Evolutionary conservation across 108 stramenopile genomes (phyloP).

Genomic region (Pseudonitzschia multistriata): DNA sequence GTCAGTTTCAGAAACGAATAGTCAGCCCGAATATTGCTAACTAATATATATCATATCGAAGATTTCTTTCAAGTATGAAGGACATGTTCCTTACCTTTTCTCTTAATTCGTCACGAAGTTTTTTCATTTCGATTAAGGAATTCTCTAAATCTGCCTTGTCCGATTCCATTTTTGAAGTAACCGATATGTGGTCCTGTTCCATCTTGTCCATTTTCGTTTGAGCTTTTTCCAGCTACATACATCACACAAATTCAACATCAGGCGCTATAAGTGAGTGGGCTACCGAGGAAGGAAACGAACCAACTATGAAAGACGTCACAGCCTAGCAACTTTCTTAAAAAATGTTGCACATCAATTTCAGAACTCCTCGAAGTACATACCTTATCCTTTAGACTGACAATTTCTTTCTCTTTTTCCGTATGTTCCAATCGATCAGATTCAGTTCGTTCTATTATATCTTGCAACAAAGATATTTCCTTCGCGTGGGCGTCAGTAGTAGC

Average conservation of each 20-base stretch:
- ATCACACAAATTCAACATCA: background rate
- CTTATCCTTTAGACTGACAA: no score
- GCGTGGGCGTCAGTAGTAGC: background rate
- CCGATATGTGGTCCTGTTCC: background rate
- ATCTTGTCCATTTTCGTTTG: background rate
- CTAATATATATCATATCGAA: background rate
- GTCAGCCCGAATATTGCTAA: background rate
- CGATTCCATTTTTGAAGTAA: background rate
- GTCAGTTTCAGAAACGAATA: no score
- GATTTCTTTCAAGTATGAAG: background rate
- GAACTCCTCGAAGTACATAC: background rate
- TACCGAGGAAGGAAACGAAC: background rate
- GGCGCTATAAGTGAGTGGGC: background rate
- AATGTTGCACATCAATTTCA: background rate
- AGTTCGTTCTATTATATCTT: background rate
- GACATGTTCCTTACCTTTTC: slow-evolving; percentile 3
- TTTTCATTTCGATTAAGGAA: background rate
- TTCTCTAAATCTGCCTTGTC: background rate
- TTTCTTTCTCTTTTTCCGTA: background rate
- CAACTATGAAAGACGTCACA: no score
- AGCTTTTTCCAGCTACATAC: background rate
- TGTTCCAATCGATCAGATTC: background rate
- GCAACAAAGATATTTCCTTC: background rate
- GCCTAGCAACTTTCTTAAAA: background rate
- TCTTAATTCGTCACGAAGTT: background rate